Evolutionary conservation across 2,329 filamentous ascomycete genomes (phyloP), one percentile per base, ranked within the genome.

Genomic region (Colletotrichum truncatum): DNA sequence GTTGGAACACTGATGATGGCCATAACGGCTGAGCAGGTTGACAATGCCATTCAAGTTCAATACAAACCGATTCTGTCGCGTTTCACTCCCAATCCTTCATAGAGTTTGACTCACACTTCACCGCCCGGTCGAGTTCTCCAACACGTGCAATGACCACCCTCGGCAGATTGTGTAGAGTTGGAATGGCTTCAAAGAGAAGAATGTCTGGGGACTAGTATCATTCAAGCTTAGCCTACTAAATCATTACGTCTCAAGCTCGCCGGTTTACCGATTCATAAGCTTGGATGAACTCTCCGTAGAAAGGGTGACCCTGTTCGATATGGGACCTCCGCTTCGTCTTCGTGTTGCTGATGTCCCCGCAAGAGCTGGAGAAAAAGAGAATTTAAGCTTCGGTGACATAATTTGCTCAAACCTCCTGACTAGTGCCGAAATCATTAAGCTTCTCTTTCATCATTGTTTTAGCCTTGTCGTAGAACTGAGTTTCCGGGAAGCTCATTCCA

Each of bases 381-480:
- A n/a, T 49, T 49, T 23, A 34, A 62, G 43, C 34, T 57, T 34
- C 18, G 3, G n/a, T 41, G 11, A 30, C 34, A 49, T 23, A 36
- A 51, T 9, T 41, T 43, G 16, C 48, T 23, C 46, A n/a, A 51
- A 49, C 56, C 32, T 23, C 32, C 39, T 41, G 52, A 63, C 41
- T 49, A 57, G 43, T 34, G 43, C 21, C n/a, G 28, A n/a, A 16
- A 30, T n/a, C 16, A 26, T 11, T 23, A 38, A 51, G 28, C 16
- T 45, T 48, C 16, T n/a, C 26, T 25, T 58, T 36, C 26, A 48
- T 51, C 16, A n/a, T 45, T 30, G n/a, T 63, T 45, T 43, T 36
- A 63, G 43, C 53, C 43, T 5, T 49, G 34, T 58, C 21, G 43
- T 32, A 58, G 26, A 34, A 58, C 26, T 38, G 36, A 63, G 34